phyloP scores from a whole-genome alignment of 2,329 filamentous ascomycete genomes.

The Periconia macrospinosa region DNA sequence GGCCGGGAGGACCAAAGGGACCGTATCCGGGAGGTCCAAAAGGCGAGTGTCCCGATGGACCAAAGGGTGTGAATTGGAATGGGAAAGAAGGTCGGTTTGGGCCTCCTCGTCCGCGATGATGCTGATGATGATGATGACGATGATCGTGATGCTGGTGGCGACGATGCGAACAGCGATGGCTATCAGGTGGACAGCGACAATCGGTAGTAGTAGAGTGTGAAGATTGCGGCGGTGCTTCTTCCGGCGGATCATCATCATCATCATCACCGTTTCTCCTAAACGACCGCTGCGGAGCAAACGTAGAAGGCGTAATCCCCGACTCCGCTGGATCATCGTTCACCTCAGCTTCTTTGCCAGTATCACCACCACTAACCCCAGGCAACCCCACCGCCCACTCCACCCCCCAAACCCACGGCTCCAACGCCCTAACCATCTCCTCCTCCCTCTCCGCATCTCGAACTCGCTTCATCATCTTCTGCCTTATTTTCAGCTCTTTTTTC shows the following conservation, averaged over 20 bases:
- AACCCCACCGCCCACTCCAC: conserved; percentile 22
- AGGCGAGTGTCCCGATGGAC: conserved; percentile 5
- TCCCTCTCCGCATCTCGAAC: no score
- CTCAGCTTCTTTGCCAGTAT: no score
- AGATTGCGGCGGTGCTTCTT: conserved; percentile 14
- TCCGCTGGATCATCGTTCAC: background rate
- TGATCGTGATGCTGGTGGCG: no score
- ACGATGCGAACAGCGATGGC: no score
- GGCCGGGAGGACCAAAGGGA: conserved; percentile 3
- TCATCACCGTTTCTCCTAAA: no score
- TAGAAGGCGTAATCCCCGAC: background rate
- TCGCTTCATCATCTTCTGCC: no score
- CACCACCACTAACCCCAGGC: conserved; percentile 1
- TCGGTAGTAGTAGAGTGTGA: no score
- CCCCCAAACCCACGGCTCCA: conserved; percentile 34
- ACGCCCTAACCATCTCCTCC: conserved; percentile 22
- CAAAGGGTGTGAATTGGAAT: background rate
- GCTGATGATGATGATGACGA: background rate
- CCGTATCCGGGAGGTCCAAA: conserved; percentile 9
- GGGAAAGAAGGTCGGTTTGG: background rate
- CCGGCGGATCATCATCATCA: conserved; percentile 20
- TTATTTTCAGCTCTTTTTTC: background rate
- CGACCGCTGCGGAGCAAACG: no score
- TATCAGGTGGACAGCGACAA: no score
- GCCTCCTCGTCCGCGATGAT: background rate